phyloP scores from a whole-genome alignment of 768 basidiomycete species.

The Agaricus blazei region DNA sequence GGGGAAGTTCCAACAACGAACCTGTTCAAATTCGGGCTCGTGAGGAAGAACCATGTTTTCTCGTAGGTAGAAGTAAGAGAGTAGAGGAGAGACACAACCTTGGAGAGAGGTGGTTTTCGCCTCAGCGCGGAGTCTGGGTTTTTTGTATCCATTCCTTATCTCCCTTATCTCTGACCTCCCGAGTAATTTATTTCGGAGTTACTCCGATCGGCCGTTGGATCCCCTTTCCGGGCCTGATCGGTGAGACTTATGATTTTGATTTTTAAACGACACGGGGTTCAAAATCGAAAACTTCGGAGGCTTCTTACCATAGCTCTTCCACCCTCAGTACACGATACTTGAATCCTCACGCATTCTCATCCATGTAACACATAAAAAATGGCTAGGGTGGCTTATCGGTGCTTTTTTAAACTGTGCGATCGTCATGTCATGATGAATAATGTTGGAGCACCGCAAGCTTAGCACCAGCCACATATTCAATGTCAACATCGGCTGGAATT shows the following conservation, averaged over 20 bases:
- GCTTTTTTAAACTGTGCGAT: no score
- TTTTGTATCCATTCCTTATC: conserved; percentile 22
- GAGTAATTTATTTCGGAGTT: neutral
- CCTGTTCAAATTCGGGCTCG: conserved; percentile 71
- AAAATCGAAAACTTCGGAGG: neutral
- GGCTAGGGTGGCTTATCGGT: no score
- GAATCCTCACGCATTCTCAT: no score
- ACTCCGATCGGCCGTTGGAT: neutral
- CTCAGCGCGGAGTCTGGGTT: neutral
- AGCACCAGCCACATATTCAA: no score
- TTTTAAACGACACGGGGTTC: neutral
- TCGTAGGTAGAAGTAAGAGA: neutral
- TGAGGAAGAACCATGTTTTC: conserved; percentile 36
- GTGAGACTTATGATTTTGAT: neutral
- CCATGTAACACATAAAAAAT: no score
- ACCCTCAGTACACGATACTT: no score
- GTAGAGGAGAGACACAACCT: conserved; percentile 8
- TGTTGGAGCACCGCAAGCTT: no score
- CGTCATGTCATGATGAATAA: no score
- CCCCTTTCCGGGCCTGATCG: neutral
- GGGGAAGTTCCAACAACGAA: conserved; percentile 12
- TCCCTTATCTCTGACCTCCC: conserved; percentile 1
- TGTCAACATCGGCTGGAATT: neutral
- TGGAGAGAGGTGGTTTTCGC: neutral
- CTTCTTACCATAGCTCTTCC: no score